Base-by-base conservation (phyloP, 306 rosid genomes). In the Lupinus albus region DNA sequence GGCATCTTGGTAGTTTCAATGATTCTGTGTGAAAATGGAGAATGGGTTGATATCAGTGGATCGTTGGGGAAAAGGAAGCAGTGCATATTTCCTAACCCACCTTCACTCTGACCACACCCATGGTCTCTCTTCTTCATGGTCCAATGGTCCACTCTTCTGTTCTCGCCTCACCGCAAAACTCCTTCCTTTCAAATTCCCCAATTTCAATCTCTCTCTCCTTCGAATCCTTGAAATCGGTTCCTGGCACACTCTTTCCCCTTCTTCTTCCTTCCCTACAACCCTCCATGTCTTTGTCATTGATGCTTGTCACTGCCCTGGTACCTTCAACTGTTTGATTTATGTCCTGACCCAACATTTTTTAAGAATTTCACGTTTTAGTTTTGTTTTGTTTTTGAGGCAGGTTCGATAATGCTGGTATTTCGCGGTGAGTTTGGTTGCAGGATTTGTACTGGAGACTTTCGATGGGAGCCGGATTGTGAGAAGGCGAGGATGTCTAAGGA, bases 261-360 rank as follows among this genome's bases (percentile, higher is more conserved):
- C 84, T 53, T 79, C 84, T 32, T 55, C 63, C 33, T 59, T 77
- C 0, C 21, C 59, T 46, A 64, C 78, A 17, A n/a, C 7, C 61
- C 4, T 86, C 20, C 64, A 68, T 35, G 79, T 88, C 76, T 74
- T 83, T 65, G 81, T 84, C 25, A 76, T 86, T 73, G 89, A 88
- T 51, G 88, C 95, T 77, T 78, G 84, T 61, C 91, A 88, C 78
- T 86, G 92, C 28, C 89, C 92, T 0, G 91, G 95, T 83, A 74
- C 18, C 61, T 0, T 32, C 47, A 57, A 11, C 36, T 64, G 82
- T 79, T 81, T 56, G 81, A 3, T 66, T 54, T 21, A 59, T 44
- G 69, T 58, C 28, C 71, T 12, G 28, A 42, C 38, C 6, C 38
- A 6, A 6, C 38, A 4, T 25, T 25, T 2, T 0, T 1, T 0